A percentile compares a stretch with the other conserved stretches of the same genome.
These are phyloP conservation scores for Oenanthe sinensis DNA, from an alignment of 129 eudicot genomes.

Conservation along the genomic window DNA sequence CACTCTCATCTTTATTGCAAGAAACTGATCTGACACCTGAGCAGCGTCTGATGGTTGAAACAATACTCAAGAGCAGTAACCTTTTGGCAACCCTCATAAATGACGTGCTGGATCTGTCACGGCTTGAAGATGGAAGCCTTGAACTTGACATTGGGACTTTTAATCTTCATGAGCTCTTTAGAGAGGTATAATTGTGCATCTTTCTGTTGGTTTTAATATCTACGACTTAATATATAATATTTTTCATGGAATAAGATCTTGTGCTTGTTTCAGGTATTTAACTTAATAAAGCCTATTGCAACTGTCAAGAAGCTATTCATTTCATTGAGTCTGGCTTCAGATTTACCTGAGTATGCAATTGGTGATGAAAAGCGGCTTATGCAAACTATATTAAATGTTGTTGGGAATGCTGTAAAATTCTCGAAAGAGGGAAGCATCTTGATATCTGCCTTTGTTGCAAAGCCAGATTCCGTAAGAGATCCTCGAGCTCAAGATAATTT, in stretches of 20 bases:
- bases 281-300: constrained; percentile 80
- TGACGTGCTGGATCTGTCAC: constrained; percentile 91
- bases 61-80: constrained; percentile 84
- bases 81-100: constrained; percentile 82
- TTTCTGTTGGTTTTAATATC: not conserved
- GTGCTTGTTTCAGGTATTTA: constrained; percentile 48
- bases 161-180: constrained; percentile 69
- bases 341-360: constrained; percentile 68
- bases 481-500: constrained; percentile 63
- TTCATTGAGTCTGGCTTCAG: constrained; percentile 56
- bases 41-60: constrained; percentile 93
- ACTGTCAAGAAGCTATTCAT: constrained; percentile 63
- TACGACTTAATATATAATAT: not conserved
- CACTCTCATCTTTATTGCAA: constrained; percentile 70
- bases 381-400: constrained; percentile 76
- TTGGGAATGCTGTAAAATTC: constrained; percentile 93
- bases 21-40: constrained; percentile 89
- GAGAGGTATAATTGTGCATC: constrained; percentile 45
- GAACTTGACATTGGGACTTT: constrained; percentile 67
- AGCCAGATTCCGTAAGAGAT: constrained; percentile 63
- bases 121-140: constrained; percentile 96
- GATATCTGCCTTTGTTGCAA: constrained; percentile 58
- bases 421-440: constrained; percentile 74
- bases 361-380: constrained; percentile 93
- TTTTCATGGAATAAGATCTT: constrained; percentile 5